Conservation (phyloP, 2,329 filamentous ascomycete genomes). For the Sarocladium brachiariae region DNA sequence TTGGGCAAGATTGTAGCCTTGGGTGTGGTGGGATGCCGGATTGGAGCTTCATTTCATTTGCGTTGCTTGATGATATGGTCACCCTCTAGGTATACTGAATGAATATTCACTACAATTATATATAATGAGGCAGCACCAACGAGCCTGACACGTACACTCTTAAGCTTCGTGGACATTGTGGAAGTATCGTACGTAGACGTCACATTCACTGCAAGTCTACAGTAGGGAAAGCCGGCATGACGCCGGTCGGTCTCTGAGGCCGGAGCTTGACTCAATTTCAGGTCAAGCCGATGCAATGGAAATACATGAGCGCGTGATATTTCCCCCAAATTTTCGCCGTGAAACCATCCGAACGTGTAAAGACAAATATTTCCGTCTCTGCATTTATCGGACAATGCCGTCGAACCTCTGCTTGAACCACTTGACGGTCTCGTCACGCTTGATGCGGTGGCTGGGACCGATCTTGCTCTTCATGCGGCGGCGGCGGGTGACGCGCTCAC, state of each 20-base stretch:
- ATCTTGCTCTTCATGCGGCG: slow-evolving; percentile 82
- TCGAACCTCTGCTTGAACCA: slow-evolving; percentile 93
- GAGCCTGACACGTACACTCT: background rate
- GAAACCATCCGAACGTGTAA: slow-evolving; percentile 30
- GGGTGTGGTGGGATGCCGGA: no score
- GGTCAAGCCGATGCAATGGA: slow-evolving; percentile 46
- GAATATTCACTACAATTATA: no score
- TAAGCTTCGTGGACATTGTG: background rate
- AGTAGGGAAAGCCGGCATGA: slow-evolving; percentile 51
- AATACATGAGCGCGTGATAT: slow-evolving; percentile 31
- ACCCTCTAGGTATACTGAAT: no score
- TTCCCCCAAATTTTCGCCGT: slow-evolving; percentile 32
- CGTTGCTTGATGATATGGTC: no score
- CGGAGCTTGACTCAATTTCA: slow-evolving; percentile 54
- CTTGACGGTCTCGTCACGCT: slow-evolving; percentile 90
- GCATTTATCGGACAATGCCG: slow-evolving; percentile 88
- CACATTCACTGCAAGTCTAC: slow-evolving; percentile 4
- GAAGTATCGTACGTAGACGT: slow-evolving; percentile 3
- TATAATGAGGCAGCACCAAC: no score
- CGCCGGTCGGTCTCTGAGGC: slow-evolving; percentile 70
- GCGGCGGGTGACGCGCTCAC: slow-evolving; percentile 95
- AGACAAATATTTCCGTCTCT: slow-evolving; percentile 30
- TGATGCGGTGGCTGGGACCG: slow-evolving; percentile 87
- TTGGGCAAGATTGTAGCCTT: background rate
- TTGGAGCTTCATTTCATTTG: no score